Conservation (phyloP, 2,329 filamentous ascomycete species). For the Colletotrichum coccodes region DNA sequence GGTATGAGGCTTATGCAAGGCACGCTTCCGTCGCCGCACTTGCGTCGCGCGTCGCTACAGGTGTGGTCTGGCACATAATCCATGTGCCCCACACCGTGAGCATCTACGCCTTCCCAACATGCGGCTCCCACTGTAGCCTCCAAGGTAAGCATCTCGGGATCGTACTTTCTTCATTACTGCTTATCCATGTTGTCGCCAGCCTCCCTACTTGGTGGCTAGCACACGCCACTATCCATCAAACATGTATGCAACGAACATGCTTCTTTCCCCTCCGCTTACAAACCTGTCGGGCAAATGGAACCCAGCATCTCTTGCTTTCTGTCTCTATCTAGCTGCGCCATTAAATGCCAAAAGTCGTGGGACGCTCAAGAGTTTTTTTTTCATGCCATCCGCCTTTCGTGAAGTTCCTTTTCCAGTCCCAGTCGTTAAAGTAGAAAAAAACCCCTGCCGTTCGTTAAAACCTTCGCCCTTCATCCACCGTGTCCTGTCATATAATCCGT, state of each 20-base stretch:
- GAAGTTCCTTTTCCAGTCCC: slow-evolving; percentile 19
- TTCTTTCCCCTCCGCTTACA: background rate
- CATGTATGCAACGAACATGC: background rate
- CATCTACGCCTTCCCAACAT: background rate
- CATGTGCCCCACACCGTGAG: background rate
- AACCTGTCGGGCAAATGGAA: slow-evolving; percentile 1
- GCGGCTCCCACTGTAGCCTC: too few species aligned
- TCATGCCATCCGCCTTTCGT: slow-evolving; percentile 22
- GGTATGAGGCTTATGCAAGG: slow-evolving; percentile 1
- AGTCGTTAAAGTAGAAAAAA: slow-evolving; percentile 1
- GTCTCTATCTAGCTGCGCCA: slow-evolving; percentile 28
- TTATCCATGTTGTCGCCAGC: background rate
- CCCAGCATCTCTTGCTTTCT: background rate
- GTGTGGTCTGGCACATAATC: background rate
- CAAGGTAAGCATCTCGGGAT: background rate
- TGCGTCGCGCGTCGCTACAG: background rate
- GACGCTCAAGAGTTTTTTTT: slow-evolving; percentile 20
- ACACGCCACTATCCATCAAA: background rate
- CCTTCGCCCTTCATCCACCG: background rate
- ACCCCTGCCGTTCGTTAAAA: slow-evolving; percentile 12
- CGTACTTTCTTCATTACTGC: slow-evolving; percentile 1
- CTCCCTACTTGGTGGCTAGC: slow-evolving; percentile 13
- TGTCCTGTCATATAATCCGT: slow-evolving; percentile 7
- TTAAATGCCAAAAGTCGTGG: slow-evolving; percentile 31
- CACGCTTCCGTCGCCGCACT: background rate